phyloP scores from a whole-genome alignment of 495 filamentous ascomycete genomes.

The Bombardia bombarda region DNA sequence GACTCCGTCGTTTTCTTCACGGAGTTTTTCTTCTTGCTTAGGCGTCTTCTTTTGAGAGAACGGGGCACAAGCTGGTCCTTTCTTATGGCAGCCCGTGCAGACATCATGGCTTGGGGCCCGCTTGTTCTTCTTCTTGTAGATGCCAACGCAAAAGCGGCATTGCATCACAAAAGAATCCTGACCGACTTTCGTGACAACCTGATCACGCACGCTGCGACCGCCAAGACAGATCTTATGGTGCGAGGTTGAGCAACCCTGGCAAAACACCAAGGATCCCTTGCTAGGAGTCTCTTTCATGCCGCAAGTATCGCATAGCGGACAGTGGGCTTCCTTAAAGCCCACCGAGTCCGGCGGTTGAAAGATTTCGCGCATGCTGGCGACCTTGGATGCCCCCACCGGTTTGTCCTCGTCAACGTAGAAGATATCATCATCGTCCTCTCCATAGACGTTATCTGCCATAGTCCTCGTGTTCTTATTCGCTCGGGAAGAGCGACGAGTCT shows the following conservation, averaged over 20 bases:
- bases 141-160: constrained; percentile 75
- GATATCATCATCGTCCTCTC: constrained; percentile 46
- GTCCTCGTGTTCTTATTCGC: constrained; percentile 37
- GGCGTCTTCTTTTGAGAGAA: constrained; percentile 62
- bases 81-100: constrained; percentile 60
- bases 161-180: constrained; percentile 77
- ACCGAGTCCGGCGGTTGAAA: constrained; percentile 50
- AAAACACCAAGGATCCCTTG: constrained; percentile 65
- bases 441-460: constrained; percentile 52
- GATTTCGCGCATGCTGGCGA: constrained; percentile 57
- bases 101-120: constrained; percentile 57
- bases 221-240: constrained; percentile 83
- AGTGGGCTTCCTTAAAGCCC: constrained; percentile 60
- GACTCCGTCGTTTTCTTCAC: constrained; percentile 64
- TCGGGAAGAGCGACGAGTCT: constrained; percentile 43
- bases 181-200: constrained; percentile 87
- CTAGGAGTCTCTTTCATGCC: constrained; percentile 40
- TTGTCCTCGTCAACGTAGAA: constrained; percentile 53
- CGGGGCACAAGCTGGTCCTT: constrained; percentile 55
- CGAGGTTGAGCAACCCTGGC: constrained; percentile 79
- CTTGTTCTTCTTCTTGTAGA: constrained; percentile 55
- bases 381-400: constrained; percentile 37
- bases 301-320: constrained; percentile 68
- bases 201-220: constrained; percentile 61
- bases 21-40: constrained; percentile 72